Conservation (phyloP, 106 monocot species). For the Acorus gramineus region DNA sequence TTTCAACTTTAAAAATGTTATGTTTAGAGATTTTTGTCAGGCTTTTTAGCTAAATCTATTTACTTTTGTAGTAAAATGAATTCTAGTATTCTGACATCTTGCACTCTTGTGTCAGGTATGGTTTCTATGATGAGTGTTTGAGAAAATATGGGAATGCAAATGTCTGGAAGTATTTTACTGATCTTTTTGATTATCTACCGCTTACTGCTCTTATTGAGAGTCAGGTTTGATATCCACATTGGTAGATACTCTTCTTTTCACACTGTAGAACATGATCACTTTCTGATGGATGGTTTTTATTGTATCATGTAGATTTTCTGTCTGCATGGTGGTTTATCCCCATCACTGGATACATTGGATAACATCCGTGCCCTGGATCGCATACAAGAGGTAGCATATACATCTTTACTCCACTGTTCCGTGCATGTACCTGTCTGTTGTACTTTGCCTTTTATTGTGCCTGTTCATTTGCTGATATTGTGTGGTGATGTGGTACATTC, state of each 20-base stretch:
- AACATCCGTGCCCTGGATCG: conserved; percentile 80
- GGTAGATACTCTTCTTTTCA: neutral
- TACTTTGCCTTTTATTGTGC: neutral
- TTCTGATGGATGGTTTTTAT: neutral
- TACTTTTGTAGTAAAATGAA: too few relatives aligned
- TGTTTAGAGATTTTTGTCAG: too few relatives aligned
- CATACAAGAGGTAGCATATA: conserved; percentile 71
- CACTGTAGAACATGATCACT: neutral
- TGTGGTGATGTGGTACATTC: too few relatives aligned
- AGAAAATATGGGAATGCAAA: conserved; percentile 97
- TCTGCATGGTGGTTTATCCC: conserved; percentile 81
- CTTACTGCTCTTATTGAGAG: conserved; percentile 89
- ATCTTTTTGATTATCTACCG: conserved; percentile 83
- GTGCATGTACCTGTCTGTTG: neutral
- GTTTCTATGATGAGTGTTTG: conserved; percentile 94
- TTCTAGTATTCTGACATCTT: neutral
- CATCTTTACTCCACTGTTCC: neutral
- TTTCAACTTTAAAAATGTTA: too few relatives aligned
- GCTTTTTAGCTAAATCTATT: too few relatives aligned
- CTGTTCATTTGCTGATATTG: neutral
- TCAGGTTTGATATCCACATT: conserved; percentile 40
- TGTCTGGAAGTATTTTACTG: conserved; percentile 96
- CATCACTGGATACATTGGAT: conserved; percentile 80
- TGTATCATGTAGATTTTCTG: conserved; percentile 50
- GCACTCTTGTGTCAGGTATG: conserved; percentile 48